These are phyloP conservation scores for Globisporangium nodosum DNA, from an alignment of 352 stramenopile genomes.

Conservation along the genomic window DNA sequence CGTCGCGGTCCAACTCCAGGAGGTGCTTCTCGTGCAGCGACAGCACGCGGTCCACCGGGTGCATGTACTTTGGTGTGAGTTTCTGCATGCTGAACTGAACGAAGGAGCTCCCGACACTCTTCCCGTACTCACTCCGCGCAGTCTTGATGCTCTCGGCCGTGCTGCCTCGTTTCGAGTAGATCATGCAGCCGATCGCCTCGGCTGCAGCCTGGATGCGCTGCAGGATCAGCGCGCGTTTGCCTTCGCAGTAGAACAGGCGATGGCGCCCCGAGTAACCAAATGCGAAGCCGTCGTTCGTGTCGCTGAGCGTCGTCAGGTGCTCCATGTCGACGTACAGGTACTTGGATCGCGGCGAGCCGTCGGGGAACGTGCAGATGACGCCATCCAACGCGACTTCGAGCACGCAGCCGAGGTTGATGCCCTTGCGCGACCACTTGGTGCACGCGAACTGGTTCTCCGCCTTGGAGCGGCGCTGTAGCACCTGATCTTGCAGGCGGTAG, in stretches of 20 bases:
- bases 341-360: conserved; percentile 52
- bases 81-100: conserved; percentile 73
- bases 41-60: conserved; percentile 41
- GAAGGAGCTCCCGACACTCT: conserved; percentile 45
- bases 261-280: conserved; percentile 62
- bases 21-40: conserved; percentile 68
- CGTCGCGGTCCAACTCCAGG: conserved; percentile 52
- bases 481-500: conserved; percentile 61
- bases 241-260: conserved; percentile 66
- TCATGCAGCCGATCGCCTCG: conserved; percentile 45
- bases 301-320: conserved; percentile 48
- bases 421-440: conserved; percentile 58
- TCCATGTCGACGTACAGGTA: conserved; percentile 82
- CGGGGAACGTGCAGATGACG: conserved; percentile 31
- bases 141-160: conserved; percentile 40
- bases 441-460: conserved; percentile 45
- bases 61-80: conserved; percentile 53
- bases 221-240: conserved; percentile 41
- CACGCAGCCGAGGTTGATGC: conserved; percentile 29
- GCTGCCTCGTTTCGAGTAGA: conserved; percentile 30
- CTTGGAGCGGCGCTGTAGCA: conserved; percentile 23
- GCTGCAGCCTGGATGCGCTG: conserved; percentile 50
- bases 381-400: conserved; percentile 62
- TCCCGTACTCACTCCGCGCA: conserved; percentile 37
- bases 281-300: conserved; percentile 55